Evolutionary conservation across 2,329 filamentous ascomycete species (phyloP), one percentile per base, ranked within the genome.

Genomic region (Alternaria viburni): DNA sequence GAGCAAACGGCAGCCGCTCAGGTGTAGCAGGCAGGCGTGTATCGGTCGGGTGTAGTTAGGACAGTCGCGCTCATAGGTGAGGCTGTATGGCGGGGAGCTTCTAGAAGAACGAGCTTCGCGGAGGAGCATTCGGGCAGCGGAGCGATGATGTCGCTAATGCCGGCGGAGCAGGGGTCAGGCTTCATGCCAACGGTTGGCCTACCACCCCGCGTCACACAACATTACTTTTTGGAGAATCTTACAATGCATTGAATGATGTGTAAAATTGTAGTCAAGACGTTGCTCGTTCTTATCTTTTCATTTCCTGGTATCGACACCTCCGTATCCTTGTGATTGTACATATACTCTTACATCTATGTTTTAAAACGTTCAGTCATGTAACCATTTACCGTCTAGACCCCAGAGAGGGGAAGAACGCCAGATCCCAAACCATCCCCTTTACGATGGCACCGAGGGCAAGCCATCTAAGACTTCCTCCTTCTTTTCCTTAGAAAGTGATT

Each of bases 1-100:
- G 45, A 49, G 54, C 50, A 46, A 57, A 45, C 47, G 15, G 28
- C 28, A 50, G 17, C n/a, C 32, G 28, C 19, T 36, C 54, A 44
- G 54, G 17, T 54, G 43, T n/a, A 26, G 17, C 32, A 26, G 43
- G 21, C 15, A 25, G 43, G 50, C 52, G 55, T 11, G 21, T 45
- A n/a, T 13, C 21, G 45, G 25, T 36, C 46, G 12, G 51, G 7
- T 21, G 19, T 47, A 26, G 46, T 10, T 13, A 3, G 43, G 36
- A 26, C 52, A 47, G 30, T 25, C 59, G 32, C 41, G 36, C 44
- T 54, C 54, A 63, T 61, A 21, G 3, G 58, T 56, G n/a, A 62
- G 60, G 56, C 36, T 28, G 56, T 64, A 68, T 70, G 54, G 65
- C 50, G 66, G 64, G 66, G 65, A 65, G 54, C 50, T 43, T 49